Conservation (phyloP, 176 grass and related monocot genomes). For the Aegilops tauschii region DNA sequence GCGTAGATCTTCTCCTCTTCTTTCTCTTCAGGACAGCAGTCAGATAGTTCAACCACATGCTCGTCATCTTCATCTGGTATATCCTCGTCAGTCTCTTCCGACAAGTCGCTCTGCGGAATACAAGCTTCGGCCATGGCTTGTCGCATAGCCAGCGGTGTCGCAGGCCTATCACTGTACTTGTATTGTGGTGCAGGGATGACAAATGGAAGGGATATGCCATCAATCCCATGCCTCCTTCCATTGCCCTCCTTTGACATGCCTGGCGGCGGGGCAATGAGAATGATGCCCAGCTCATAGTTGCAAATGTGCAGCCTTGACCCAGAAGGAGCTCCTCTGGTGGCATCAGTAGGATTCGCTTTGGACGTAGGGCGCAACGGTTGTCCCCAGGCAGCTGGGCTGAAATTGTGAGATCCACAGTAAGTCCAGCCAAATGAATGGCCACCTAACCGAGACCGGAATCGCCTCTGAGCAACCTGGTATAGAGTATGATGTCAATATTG, state of each 20-base stretch:
- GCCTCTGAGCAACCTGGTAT: slow-evolving; percentile 67
- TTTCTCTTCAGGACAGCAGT: slow-evolving; percentile 47
- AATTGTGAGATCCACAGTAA: slow-evolving; percentile 94
- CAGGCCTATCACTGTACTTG: slow-evolving; percentile 56
- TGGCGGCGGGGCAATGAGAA: slow-evolving; percentile 51
- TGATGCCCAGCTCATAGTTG: slow-evolving; percentile 85
- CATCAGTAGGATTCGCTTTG: slow-evolving; percentile 35
- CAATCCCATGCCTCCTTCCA: slow-evolving; percentile 38
- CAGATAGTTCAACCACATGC: slow-evolving; percentile 46
- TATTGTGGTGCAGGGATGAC: slow-evolving; percentile 67
- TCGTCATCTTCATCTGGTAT: slow-evolving; percentile 58
- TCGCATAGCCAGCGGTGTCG: slow-evolving; percentile 67
- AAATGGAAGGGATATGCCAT: slow-evolving; percentile 59
- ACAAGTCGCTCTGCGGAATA: slow-evolving; percentile 24
- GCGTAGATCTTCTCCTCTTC: slow-evolving; percentile 77
- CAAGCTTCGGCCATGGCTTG: slow-evolving; percentile 53
- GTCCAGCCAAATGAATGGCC: slow-evolving; percentile 72
- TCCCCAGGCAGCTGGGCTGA: slow-evolving; percentile 92
- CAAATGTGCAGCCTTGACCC: slow-evolving; percentile 64
- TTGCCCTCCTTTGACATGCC: slow-evolving; percentile 24
- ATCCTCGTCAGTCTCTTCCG: slow-evolving; percentile 56
- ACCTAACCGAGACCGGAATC: slow-evolving; percentile 44
- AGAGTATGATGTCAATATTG: slow-evolving; percentile 9
- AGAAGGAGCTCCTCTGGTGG: slow-evolving; percentile 21
- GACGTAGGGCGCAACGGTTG: slow-evolving; percentile 43